Percentiles rank a stretch among this genome's conserved stretches.
Conservation (phyloP, 2,329 filamentous ascomycete species). For the Tolypocladium amazonense region DNA sequence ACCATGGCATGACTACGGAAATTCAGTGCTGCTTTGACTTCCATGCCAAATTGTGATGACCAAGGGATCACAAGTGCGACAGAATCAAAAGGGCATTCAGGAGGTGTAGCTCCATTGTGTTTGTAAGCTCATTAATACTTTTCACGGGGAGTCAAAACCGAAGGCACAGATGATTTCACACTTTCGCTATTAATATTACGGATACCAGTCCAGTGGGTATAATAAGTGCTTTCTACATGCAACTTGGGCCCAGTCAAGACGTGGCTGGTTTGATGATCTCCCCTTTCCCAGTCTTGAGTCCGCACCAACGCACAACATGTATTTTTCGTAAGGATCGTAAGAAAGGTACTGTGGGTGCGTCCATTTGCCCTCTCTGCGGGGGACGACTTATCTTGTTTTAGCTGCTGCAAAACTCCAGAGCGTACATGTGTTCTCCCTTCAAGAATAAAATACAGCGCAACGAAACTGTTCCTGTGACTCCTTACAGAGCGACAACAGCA, state of each 20-base stretch:
- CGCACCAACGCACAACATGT: constrained; percentile 17
- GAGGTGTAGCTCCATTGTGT: too few species aligned
- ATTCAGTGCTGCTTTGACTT: too few species aligned
- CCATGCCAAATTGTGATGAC: too few species aligned
- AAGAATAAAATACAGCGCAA: constrained; percentile 1
- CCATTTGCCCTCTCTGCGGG: background rate
- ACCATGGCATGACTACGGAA: too few species aligned
- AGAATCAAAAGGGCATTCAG: too few species aligned
- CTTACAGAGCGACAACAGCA: constrained; percentile 36
- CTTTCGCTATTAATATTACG: constrained; percentile 21
- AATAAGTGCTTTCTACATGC: constrained; percentile 17
- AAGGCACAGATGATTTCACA: constrained; percentile 9
- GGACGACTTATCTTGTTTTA: constrained; percentile 6
- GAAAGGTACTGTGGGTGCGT: constrained; percentile 29
- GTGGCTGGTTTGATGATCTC: constrained; percentile 4
- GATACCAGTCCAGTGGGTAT: constrained; percentile 20
- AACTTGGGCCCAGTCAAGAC: constrained; percentile 14
- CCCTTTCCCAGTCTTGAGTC: constrained; percentile 8
- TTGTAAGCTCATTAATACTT: too few species aligned
- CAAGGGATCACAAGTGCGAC: too few species aligned
- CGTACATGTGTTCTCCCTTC: background rate
- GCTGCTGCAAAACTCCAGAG: background rate
- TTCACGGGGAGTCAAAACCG: background rate
- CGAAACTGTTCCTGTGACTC: background rate
- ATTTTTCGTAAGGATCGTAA: constrained; percentile 47